These are phyloP conservation scores for Articulospora tetracladia DNA, from an alignment of 495 filamentous ascomycete species.

Conservation along the genomic window DNA sequence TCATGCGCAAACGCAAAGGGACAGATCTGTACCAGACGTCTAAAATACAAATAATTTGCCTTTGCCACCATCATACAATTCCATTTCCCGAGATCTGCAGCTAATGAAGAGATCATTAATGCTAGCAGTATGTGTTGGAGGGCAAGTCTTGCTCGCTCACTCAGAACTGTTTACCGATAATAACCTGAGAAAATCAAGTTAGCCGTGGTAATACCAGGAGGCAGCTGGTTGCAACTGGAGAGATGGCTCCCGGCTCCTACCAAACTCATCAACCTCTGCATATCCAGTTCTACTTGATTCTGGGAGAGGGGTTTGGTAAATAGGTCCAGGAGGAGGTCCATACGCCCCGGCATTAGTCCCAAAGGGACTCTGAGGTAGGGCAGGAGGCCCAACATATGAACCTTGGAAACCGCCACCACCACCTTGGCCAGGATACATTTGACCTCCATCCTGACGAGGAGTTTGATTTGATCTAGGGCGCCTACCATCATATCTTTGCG, in stretches of 20 bases:
- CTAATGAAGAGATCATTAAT: background rate
- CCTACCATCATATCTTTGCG: conserved; percentile 21
- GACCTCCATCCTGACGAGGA: conserved; percentile 3
- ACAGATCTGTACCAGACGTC: background rate
- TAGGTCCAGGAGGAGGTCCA: conserved; percentile 6
- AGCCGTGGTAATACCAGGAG: conserved; percentile 7
- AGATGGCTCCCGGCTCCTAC: conserved; percentile 2
- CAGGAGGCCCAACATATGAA: background rate
- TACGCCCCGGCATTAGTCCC: conserved; percentile 6
- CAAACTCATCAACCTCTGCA: conserved; percentile 5
- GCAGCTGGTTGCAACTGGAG: conserved; percentile 2
- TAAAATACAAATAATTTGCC: background rate
- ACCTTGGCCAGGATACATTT: conserved; percentile 3
- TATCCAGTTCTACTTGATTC: conserved; percentile 19
- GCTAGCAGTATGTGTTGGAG: too few species aligned
- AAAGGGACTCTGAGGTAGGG: background rate
- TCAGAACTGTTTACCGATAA: background rate
- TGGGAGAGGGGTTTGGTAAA: conserved; percentile 9
- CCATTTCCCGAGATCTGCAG: background rate
- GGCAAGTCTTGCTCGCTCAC: too few species aligned
- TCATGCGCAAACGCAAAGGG: background rate
- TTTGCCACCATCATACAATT: too few species aligned
- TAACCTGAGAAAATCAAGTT: background rate
- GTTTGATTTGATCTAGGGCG: conserved; percentile 9
- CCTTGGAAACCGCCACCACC: background rate